Percentiles rank a stretch among this genome's conserved stretches.
phyloP scores from a whole-genome alignment of 1,284 basidiomycete species.

The Gomphus bonarii region DNA sequence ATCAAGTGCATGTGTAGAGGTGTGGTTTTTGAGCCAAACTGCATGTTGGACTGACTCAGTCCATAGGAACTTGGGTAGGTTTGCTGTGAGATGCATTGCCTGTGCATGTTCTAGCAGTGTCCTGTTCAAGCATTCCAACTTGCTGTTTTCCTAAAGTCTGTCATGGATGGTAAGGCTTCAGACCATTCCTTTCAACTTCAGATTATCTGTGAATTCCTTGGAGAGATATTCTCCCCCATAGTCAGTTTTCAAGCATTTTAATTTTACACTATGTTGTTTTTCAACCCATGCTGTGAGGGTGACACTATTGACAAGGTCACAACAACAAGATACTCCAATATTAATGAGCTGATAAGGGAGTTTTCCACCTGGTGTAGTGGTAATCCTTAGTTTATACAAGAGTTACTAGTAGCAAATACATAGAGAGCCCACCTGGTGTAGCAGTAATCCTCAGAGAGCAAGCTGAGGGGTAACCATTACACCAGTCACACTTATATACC shows the following conservation, averaged over 20 bases:
- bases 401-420: no score
- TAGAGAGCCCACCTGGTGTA: no score
- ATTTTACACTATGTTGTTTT: conserved; percentile 16
- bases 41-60: conserved; percentile 16
- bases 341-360: no score
- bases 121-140: conserved; percentile 23
- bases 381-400: no score
- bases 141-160: no score
- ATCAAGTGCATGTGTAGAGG: conserved; percentile 21
- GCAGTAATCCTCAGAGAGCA: no score
- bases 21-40: conserved; percentile 29
- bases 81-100: conserved; percentile 19
- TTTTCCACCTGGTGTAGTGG: no score
- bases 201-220: conserved; percentile 19
- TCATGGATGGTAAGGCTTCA: conserved; percentile 16
- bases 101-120: conserved; percentile 19
- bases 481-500: no score
- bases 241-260: conserved; percentile 21
- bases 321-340: no score
- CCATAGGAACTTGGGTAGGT: conserved; percentile 20
- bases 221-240: conserved; percentile 13
- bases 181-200: conserved; percentile 20
- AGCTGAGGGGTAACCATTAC: no score
- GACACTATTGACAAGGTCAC: no score
- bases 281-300: conserved; percentile 21